These are phyloP conservation scores for Magnaporthiopsis rhizophila DNA, from an alignment of 2,329 filamentous ascomycete species.

Conservation along the genomic window DNA sequence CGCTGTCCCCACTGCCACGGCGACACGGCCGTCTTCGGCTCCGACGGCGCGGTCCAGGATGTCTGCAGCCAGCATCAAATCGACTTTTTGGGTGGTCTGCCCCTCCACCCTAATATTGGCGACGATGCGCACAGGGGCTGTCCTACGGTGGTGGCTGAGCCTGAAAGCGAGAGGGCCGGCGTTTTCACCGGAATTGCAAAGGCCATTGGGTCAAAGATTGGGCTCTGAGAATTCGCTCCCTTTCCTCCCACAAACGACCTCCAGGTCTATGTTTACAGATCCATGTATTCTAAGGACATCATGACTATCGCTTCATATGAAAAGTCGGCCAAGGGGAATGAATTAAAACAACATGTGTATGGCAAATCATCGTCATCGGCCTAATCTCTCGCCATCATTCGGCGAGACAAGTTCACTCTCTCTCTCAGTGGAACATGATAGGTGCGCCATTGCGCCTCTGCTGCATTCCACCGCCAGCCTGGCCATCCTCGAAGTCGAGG, in stretches of 20 bases:
- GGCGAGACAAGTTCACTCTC: background rate
- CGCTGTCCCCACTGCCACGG: constrained; percentile 69
- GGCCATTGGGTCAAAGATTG: constrained; percentile 39
- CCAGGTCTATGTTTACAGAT: too few species aligned
- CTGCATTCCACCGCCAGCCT: background rate
- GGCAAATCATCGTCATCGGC: background rate
- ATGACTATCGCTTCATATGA: too few species aligned
- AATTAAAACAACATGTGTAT: background rate
- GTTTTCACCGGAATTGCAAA: constrained; percentile 67
- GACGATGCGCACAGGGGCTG: constrained; percentile 80
- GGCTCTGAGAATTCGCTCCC: constrained; percentile 11
- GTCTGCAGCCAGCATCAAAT: constrained; percentile 68
- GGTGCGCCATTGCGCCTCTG: background rate
- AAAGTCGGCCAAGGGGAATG: background rate
- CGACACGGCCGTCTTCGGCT: constrained; percentile 70
- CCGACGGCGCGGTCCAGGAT: constrained; percentile 50
- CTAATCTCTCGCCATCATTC: too few species aligned
- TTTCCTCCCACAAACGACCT: background rate
- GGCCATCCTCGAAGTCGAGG: constrained; percentile 44
- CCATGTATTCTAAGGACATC: too few species aligned
- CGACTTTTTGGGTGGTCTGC: constrained; percentile 80
- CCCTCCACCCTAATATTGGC: constrained; percentile 78
- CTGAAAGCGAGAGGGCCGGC: constrained; percentile 61
- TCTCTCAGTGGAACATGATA: background rate
- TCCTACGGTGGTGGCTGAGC: constrained; percentile 84